Evolutionary conservation across 1,284 basidiomycete species (phyloP), one percentile per base, ranked within the genome.

Genomic region (Irpex lacteus): DNA sequence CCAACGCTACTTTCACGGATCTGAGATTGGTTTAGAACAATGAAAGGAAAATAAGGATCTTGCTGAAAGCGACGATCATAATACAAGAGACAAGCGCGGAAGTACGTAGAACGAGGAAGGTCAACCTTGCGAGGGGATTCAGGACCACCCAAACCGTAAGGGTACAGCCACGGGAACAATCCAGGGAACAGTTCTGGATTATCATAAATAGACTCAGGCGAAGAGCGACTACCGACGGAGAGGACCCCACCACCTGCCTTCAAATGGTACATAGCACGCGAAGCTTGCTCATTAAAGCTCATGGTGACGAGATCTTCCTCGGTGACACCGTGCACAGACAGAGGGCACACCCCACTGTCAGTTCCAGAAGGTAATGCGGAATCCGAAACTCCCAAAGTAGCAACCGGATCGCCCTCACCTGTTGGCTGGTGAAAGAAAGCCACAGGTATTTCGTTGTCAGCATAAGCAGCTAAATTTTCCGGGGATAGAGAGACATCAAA

Each of bases 261-360:
- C 4, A 74, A 57, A 44, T 74, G 66, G 26, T 67, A 38, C 4
- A 73, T 3, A 0, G 72, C 70, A n/a, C 64, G 61, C 8, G 60
- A 49, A 19, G 62, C 44, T 36, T 36, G 36, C 4, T 37, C n/a
- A 21, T 62, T 49, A 34, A 58, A 18, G 53, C 56, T 7, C 36
- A 61, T 53, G 13, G 9, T 34, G 2, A 8, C 36, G 49, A 60
- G 19, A 13, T 68, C 67, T 13, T 70, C 73, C 3, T 74, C 76
- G 13, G 32, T 26, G 2, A 80, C 19, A 2, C 75, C 75, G 66
- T 78, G 74, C 0, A 80, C 73, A 21, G 72, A 67, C 65, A 80
- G 77, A 1, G 76, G 70, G 64, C 78, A 80, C 0, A 54, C 21
- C 7, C 77, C 77, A 26, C 59, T 38, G 1, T 68, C 65, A 5